These are phyloP conservation scores for Epichloe hybrida DNA, from an alignment of 2,329 filamentous ascomycete species.

Conservation along the genomic window DNA sequence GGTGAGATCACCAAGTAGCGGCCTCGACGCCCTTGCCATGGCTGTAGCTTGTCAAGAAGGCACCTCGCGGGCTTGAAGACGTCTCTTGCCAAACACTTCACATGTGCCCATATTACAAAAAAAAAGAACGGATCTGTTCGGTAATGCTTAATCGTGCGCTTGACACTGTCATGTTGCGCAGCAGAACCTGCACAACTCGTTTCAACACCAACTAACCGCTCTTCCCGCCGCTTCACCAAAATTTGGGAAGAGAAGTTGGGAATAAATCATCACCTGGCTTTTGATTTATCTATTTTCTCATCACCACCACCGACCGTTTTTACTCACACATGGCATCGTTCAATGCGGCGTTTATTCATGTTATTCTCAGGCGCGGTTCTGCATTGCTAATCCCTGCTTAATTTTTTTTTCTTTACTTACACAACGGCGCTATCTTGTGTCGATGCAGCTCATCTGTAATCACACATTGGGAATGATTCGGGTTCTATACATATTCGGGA, in stretches of 20 bases:
- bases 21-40: constrained; percentile 40
- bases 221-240: neutral
- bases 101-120: too few relatives aligned
- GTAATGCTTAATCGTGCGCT: constrained; percentile 2
- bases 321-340: neutral
- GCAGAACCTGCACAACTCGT: neutral
- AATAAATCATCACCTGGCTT: neutral
- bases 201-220: neutral
- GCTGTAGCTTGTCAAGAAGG: constrained; percentile 40
- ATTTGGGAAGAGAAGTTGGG: neutral
- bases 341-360: neutral
- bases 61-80: constrained; percentile 7
- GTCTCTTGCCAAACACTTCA: too few relatives aligned
- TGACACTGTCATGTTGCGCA: neutral
- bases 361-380: neutral
- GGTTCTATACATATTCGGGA: neutral
- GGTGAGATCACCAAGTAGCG: constrained; percentile 33
- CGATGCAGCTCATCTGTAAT: neutral
- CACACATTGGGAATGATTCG: neutral
- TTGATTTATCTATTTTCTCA: neutral
- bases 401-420: neutral
- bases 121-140: neutral
- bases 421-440: neutral
- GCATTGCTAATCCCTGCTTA: neutral
- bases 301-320: neutral